Evolutionary conservation across 106 monocot genomes (phyloP).

Genomic region (Acorus gramineus): DNA sequence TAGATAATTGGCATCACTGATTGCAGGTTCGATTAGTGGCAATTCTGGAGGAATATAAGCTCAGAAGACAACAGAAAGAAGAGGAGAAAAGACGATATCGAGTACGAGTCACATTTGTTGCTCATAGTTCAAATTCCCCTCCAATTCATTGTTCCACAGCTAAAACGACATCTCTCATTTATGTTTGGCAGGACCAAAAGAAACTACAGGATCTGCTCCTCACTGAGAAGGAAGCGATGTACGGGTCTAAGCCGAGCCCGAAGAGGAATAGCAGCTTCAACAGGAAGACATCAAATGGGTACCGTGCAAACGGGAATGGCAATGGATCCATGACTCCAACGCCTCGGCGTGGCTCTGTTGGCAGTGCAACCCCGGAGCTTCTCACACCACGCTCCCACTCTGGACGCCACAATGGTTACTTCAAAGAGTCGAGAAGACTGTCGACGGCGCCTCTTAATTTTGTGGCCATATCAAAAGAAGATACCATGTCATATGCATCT

Average conservation of each 20-base stretch:
- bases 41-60: slow-evolving; percentile 78
- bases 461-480: slow-evolving; percentile 43
- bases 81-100: slow-evolving; percentile 65
- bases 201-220: slow-evolving; percentile 59
- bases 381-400: slow-evolving; percentile 73
- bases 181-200: slow-evolving; percentile 62
- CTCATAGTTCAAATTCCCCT: too few relatives aligned
- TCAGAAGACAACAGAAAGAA: slow-evolving; percentile 63
- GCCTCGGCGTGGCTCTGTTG: slow-evolving; percentile 41
- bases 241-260: slow-evolving; percentile 52
- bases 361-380: slow-evolving; percentile 68
- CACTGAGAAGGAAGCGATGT: slow-evolving; percentile 49
- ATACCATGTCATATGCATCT: slow-evolving; percentile 55
- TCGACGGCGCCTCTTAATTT: slow-evolving; percentile 53
- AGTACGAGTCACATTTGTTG: slow-evolving; percentile 21
- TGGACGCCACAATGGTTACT: slow-evolving; percentile 49
- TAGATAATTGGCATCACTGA: too few relatives aligned
- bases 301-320: slow-evolving; percentile 21
- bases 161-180: too few relatives aligned
- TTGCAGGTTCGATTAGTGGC: slow-evolving; percentile 66
- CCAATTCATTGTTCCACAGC: too few relatives aligned
- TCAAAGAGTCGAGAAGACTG: slow-evolving; percentile 48
- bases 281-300: slow-evolving; percentile 21
- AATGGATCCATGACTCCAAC: slow-evolving; percentile 53
- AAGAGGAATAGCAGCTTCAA: slow-evolving; percentile 52